Evolutionary conservation across 2,329 filamentous ascomycete species (phyloP).

Genomic region (Colletotrichum tropicale): DNA sequence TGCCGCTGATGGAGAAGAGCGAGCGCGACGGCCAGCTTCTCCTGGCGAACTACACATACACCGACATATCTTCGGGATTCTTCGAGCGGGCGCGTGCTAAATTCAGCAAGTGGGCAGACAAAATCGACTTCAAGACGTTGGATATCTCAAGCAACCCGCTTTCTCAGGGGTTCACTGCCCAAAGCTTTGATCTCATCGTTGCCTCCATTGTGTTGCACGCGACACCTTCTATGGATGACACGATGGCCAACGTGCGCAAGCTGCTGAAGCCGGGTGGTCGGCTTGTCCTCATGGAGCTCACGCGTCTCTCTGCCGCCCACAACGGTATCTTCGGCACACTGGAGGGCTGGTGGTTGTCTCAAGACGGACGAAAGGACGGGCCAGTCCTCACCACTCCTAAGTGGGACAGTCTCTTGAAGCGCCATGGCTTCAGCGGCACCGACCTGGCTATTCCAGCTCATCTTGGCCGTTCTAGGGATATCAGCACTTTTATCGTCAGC

Average conservation of each 20-base stretch:
- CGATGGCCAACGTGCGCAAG: slow-evolving; percentile 24
- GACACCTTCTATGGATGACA: slow-evolving; percentile 22
- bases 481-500: too few relatives aligned
- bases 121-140: slow-evolving; percentile 26
- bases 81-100: slow-evolving; percentile 8
- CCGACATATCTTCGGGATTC: slow-evolving; percentile 32
- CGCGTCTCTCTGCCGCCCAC: slow-evolving; percentile 18
- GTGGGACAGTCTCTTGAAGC: not conserved
- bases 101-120: not conserved
- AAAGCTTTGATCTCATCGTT: slow-evolving; percentile 31
- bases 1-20: slow-evolving; percentile 37
- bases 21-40: slow-evolving; percentile 34
- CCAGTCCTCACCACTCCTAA: not conserved
- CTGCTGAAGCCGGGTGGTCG: slow-evolving; percentile 35
- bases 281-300: slow-evolving; percentile 18
- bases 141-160: slow-evolving; percentile 32
- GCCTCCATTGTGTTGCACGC: slow-evolving; percentile 32
- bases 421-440: not conserved
- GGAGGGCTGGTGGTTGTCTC: slow-evolving; percentile 16
- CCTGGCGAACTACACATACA: slow-evolving; percentile 29
- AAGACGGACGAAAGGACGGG: not conserved
- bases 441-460: not conserved
- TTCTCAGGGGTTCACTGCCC: slow-evolving; percentile 30
- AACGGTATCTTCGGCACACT: slow-evolving; percentile 29
- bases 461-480: too few relatives aligned